Percentiles rank a stretch among this genome's conserved stretches.
phyloP scores from a whole-genome alignment of 192 early-diverging fungal genomes.

The Coemansia sp. region DNA sequence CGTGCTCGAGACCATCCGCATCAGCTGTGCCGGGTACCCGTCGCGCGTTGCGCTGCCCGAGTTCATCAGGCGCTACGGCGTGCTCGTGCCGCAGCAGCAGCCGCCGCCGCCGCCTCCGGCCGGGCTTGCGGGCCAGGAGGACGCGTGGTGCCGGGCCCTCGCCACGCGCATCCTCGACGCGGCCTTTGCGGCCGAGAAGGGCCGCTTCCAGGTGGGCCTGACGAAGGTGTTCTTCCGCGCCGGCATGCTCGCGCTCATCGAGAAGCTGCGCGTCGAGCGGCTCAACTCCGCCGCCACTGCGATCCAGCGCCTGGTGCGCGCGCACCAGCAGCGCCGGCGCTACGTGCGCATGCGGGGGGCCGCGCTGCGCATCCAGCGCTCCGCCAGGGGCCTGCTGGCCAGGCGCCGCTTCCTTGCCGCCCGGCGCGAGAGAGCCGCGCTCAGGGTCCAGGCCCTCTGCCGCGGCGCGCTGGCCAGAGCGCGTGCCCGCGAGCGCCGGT shows the following conservation, averaged over 20 bases:
- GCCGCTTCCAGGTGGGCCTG: slow-evolving; percentile 87
- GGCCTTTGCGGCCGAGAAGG: slow-evolving; percentile 65
- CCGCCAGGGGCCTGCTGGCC: slow-evolving; percentile 64
- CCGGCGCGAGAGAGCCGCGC: slow-evolving; percentile 70
- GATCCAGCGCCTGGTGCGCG: slow-evolving; percentile 87
- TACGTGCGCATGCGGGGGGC: slow-evolving; percentile 62
- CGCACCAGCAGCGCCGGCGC: slow-evolving; percentile 60
- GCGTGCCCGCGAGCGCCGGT: slow-evolving; percentile 42
- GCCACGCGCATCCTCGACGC: slow-evolving; percentile 63
- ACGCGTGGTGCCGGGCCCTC: slow-evolving; percentile 61
- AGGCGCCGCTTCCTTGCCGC: slow-evolving; percentile 56
- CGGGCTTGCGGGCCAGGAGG: neutral
- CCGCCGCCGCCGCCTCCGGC: neutral
- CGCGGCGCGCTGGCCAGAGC: slow-evolving; percentile 66
- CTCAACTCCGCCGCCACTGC: slow-evolving; percentile 78
- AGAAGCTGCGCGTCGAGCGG: slow-evolving; percentile 86
- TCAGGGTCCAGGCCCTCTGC: slow-evolving; percentile 73
- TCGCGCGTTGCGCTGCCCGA: slow-evolving; percentile 84
- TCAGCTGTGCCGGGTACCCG: slow-evolving; percentile 97
- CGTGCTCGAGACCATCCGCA: slow-evolving; percentile 98
- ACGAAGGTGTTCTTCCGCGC: slow-evolving; percentile 99
- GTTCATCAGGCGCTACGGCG: slow-evolving; percentile 85
- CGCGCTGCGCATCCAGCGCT: slow-evolving; percentile 68
- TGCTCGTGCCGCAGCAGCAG: slow-evolving; percentile 54
- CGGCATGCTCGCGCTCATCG: slow-evolving; percentile 74